phyloP scores from a whole-genome alignment of 164 flowering plant species.

The Euptelea pleiosperma region DNA sequence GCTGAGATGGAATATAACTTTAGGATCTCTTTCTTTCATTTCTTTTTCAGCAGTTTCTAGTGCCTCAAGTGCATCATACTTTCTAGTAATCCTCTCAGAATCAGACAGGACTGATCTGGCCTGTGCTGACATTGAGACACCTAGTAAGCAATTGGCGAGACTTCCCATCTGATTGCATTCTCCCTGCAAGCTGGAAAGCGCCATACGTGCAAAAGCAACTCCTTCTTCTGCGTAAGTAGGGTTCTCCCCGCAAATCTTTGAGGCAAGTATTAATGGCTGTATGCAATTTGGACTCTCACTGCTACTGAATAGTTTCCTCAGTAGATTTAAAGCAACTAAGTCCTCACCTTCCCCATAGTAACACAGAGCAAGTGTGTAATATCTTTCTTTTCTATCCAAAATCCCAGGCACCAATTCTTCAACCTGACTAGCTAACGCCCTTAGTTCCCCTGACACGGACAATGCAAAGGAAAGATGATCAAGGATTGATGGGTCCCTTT shows the following conservation, averaged over 20 bases:
- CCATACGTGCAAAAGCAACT: constrained; percentile 39
- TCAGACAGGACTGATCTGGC: constrained; percentile 54
- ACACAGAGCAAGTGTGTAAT: constrained; percentile 64
- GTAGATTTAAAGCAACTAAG: constrained; percentile 57
- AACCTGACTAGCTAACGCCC: constrained; percentile 51
- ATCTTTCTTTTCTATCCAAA: constrained; percentile 49
- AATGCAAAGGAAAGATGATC: constrained; percentile 84
- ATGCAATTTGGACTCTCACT: constrained; percentile 42
- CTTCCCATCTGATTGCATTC: constrained; percentile 44
- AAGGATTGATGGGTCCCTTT: constrained; percentile 78
- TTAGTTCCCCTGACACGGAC: constrained; percentile 56
- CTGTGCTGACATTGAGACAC: constrained; percentile 49
- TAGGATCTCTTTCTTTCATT: constrained; percentile 42
- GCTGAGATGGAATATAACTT: constrained; percentile 52
- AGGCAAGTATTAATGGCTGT: constrained; percentile 59
- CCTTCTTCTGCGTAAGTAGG: constrained; percentile 58
- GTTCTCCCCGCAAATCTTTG: constrained; percentile 66
- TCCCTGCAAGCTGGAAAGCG: constrained; percentile 28
- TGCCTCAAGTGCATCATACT: constrained; percentile 61
- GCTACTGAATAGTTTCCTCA: constrained; percentile 48
- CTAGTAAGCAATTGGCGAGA: constrained; percentile 55
- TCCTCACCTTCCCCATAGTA: constrained; percentile 72
- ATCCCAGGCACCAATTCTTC: constrained; percentile 69
- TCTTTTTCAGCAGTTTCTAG: constrained; percentile 50
- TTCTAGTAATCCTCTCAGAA: constrained; percentile 39